Conservation (phyloP, 345 rosid genomes). For the Microthlaspi erraticum region DNA sequence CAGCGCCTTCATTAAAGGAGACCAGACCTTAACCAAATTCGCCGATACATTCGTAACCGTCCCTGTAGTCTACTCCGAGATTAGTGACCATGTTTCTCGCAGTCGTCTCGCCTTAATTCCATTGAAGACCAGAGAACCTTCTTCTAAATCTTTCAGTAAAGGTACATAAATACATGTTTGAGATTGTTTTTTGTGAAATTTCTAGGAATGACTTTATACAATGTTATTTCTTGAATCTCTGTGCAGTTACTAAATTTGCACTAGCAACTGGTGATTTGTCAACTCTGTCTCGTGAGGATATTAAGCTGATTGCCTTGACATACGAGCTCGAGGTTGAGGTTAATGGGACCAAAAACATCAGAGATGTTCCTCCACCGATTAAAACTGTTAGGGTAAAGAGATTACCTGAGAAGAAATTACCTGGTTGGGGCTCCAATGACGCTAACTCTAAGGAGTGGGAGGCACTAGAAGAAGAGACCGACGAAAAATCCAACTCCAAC, state of each 20-base stretch:
- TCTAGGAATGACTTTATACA: not conserved
- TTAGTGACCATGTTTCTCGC: slow-evolving; percentile 86
- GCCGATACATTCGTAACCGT: slow-evolving; percentile 84
- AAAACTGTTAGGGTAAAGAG: slow-evolving; percentile 76
- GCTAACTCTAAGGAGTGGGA: slow-evolving; percentile 95
- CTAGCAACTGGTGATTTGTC: slow-evolving; percentile 87
- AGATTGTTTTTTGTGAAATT: not conserved
- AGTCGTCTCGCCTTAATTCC: slow-evolving; percentile 75
- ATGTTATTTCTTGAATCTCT: not conserved
- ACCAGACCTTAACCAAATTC: slow-evolving; percentile 55
- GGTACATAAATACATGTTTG: slow-evolving; percentile 46
- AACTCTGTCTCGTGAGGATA: slow-evolving; percentile 82
- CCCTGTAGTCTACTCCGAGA: slow-evolving; percentile 72
- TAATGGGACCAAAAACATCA: slow-evolving; percentile 71
- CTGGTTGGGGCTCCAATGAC: slow-evolving; percentile 96
- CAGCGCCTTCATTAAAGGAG: slow-evolving; percentile 80
- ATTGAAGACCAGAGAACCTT: slow-evolving; percentile 79
- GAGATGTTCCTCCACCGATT: slow-evolving; percentile 78
- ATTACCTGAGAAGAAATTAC: slow-evolving; percentile 83
- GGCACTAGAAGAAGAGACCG: slow-evolving; percentile 65
- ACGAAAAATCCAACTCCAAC: slow-evolving; percentile 45
- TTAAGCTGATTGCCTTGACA: slow-evolving; percentile 81
- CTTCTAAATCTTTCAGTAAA: slow-evolving; percentile 71
- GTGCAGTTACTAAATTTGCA: slow-evolving; percentile 71
- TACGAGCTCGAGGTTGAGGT: slow-evolving; percentile 77